Evolutionary conservation across 2,329 filamentous ascomycete species (phyloP).

Genomic region (Alternaria rosae): DNA sequence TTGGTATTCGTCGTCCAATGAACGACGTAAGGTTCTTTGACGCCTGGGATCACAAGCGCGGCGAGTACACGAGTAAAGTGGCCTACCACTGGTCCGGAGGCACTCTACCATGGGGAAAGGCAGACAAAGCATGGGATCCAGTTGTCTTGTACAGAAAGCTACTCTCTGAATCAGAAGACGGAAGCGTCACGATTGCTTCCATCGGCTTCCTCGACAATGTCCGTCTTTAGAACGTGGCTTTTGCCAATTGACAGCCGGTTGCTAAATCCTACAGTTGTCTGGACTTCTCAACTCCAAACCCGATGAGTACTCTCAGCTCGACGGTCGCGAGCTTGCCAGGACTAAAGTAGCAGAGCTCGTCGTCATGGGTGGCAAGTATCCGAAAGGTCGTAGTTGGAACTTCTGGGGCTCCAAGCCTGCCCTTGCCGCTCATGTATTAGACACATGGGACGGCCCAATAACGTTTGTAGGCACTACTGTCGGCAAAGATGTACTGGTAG

Average conservation of each 20-base stretch:
- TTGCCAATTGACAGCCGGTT: neutral
- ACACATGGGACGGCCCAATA: neutral
- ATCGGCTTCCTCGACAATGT: neutral
- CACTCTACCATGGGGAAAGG: neutral
- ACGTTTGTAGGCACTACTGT: neutral
- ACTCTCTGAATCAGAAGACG: neutral
- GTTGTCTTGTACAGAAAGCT: neutral
- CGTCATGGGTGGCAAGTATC: neutral
- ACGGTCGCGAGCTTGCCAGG: neutral
- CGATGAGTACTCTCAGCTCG: neutral
- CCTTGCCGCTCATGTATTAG: neutral
- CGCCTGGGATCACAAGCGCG: neutral
- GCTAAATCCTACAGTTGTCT: neutral
- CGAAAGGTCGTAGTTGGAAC: neutral
- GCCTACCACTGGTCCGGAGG: slow-evolving; percentile 5
- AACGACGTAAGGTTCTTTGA: neutral
- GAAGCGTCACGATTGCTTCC: neutral
- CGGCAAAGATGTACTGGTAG: neutral
- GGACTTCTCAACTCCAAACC: neutral
- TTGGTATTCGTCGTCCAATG: neutral
- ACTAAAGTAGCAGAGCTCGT: neutral
- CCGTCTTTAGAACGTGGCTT: neutral
- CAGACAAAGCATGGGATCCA: neutral
- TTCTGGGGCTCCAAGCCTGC: neutral
- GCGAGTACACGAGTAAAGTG: slow-evolving; percentile 3